Conservation (phyloP, 164 flowering plant genomes). For the Aristolochia californica region DNA sequence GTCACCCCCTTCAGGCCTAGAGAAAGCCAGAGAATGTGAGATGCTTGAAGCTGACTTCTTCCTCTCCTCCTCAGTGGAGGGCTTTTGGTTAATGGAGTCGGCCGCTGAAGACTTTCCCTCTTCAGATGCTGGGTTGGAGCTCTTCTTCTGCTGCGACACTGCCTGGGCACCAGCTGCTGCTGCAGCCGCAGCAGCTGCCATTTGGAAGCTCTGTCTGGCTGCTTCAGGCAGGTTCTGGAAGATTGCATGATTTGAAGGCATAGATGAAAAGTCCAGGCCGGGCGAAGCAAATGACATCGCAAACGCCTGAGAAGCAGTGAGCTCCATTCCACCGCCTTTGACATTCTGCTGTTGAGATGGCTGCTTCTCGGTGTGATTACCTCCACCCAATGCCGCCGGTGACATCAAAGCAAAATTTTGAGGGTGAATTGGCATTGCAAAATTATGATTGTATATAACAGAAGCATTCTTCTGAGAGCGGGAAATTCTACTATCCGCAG, state of each 20-base stretch:
- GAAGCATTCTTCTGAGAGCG: conserved; percentile 32
- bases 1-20: conserved; percentile 50
- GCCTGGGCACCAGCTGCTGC: conserved; percentile 35
- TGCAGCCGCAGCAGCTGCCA: conserved; percentile 50
- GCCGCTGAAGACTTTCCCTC: conserved; percentile 29
- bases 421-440: conserved; percentile 46
- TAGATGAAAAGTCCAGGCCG: conserved; percentile 59
- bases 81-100: conserved; percentile 19
- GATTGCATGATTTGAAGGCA: conserved; percentile 54
- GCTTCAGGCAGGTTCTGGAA: conserved; percentile 65
- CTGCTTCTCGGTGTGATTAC: conserved; percentile 36
- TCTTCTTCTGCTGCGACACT: conserved; percentile 47
- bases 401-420: conserved; percentile 62
- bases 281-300: conserved; percentile 72
- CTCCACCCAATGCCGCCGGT: conserved; percentile 28
- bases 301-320: conserved; percentile 56
- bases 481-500: conserved; percentile 55
- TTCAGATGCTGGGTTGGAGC: conserved; percentile 25
- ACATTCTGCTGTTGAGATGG: conserved; percentile 31
- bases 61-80: conserved; percentile 42
- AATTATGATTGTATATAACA: conserved; percentile 46
- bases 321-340: conserved; percentile 49
- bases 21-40: conserved; percentile 60
- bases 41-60: conserved; percentile 19
- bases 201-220: conserved; percentile 45